Evolutionary conservation across 371 early-diverging fungal species (phyloP).

Genomic region (Blakeslea trispora): DNA sequence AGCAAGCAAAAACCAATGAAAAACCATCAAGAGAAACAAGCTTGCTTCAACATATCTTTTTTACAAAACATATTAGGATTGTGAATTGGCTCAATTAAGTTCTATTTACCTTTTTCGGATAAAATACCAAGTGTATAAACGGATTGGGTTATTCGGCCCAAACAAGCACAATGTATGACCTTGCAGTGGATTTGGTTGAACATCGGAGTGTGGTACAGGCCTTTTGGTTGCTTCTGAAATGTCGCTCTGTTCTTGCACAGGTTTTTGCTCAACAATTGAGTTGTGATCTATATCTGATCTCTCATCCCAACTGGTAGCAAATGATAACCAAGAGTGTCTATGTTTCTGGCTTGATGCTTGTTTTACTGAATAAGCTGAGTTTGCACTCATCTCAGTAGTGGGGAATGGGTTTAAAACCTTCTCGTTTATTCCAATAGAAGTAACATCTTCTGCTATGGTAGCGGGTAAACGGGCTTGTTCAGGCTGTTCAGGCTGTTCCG

Average conservation of each 20-base stretch:
- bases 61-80: constrained; percentile 2
- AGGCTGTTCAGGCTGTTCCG: too few relatives aligned
- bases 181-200: constrained; percentile 24
- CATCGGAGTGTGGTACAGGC: constrained; percentile 7
- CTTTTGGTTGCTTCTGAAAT: not conserved
- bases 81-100: not conserved
- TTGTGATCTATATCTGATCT: constrained; percentile 2
- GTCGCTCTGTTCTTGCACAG: not conserved
- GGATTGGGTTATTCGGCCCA: constrained; percentile 27
- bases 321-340: constrained; percentile 20
- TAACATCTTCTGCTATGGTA: constrained; percentile 1
- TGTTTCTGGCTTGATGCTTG: constrained; percentile 1
- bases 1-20: constrained; percentile 60
- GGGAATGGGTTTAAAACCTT: not conserved
- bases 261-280: not conserved
- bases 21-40: constrained; percentile 46
- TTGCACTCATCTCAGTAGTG: not conserved
- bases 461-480: not conserved
- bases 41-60: constrained; percentile 46
- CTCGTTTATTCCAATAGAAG: not conserved
- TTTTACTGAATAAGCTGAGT: constrained; percentile 1
- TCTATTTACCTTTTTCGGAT: constrained; percentile 42
- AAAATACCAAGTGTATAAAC: constrained; percentile 35
- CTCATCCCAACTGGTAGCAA: constrained; percentile 6
- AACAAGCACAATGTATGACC: constrained; percentile 33